Evolutionary conservation across 768 basidiomycete species (phyloP).

Genomic region (Mycena venus): DNA sequence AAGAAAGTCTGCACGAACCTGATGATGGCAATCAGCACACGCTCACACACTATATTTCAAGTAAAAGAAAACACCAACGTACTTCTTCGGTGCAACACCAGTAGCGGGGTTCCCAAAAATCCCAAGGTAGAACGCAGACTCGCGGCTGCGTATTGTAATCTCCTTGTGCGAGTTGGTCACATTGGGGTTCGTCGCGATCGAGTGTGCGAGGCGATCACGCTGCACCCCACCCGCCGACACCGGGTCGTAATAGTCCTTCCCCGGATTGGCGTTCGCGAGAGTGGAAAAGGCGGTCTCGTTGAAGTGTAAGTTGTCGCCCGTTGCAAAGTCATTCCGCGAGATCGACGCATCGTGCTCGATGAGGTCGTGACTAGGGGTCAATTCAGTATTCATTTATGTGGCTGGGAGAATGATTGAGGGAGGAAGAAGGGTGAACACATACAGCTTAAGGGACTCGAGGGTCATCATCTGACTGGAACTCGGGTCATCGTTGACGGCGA

Average conservation of each 20-base stretch:
- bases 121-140: constrained; percentile 25
- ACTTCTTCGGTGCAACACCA: constrained; percentile 26
- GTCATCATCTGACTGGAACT: background rate
- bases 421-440: background rate
- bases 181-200: constrained; percentile 20
- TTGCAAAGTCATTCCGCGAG: constrained; percentile 16
- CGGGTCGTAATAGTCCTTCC: constrained; percentile 25
- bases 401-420: background rate
- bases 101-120: constrained; percentile 22
- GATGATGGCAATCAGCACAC: too few species aligned
- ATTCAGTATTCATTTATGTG: too few species aligned
- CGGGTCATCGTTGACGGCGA: background rate
- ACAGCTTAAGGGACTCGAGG: constrained; percentile 26
- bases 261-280: constrained; percentile 18
- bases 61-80: too few species aligned
- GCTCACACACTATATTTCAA: too few species aligned
- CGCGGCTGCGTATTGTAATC: constrained; percentile 16
- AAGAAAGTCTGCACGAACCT: constrained; percentile 19
- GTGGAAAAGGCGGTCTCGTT: constrained; percentile 24
- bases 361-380: constrained; percentile 5
- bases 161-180: constrained; percentile 27
- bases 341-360: constrained; percentile 31
- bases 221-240: constrained; percentile 20
- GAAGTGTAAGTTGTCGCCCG: constrained; percentile 29
- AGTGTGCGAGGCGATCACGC: constrained; percentile 12